A percentile compares a stretch with the other conserved stretches of the same genome.
Conservation (phyloP, 768 basidiomycete genomes). For the Kondoa malvinella region DNA sequence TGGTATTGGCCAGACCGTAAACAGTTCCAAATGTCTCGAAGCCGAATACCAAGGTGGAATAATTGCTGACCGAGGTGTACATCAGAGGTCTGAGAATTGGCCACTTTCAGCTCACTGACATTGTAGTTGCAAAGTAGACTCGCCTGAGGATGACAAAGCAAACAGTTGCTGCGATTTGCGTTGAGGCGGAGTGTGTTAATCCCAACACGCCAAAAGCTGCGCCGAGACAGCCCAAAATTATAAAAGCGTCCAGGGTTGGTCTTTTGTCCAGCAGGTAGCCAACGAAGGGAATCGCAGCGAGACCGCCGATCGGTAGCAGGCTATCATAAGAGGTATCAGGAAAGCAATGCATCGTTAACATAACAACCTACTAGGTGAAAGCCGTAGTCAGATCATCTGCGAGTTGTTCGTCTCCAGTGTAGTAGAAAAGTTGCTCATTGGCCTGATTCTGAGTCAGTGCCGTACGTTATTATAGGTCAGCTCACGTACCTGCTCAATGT, state of each 20-base stretch:
- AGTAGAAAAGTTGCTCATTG: slow-evolving; percentile 29
- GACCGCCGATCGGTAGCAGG: slow-evolving; percentile 33
- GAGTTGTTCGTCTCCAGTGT: slow-evolving; percentile 26
- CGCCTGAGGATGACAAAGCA: slow-evolving; percentile 30
- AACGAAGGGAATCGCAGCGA: slow-evolving; percentile 31
- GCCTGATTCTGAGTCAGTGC: too few species aligned
- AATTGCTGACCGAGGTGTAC: slow-evolving; percentile 29
- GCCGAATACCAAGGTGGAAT: slow-evolving; percentile 26
- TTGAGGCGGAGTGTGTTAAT: slow-evolving; percentile 22
- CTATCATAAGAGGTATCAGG: too few species aligned
- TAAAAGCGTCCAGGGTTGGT: slow-evolving; percentile 22
- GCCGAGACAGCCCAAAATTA: slow-evolving; percentile 29
- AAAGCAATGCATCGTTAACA: too few species aligned
- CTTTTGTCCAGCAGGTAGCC: slow-evolving; percentile 28
- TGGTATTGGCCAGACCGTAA: slow-evolving; percentile 32
- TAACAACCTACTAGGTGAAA: too few species aligned
- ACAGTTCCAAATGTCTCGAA: slow-evolving; percentile 34
- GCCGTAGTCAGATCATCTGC: slow-evolving; percentile 30
- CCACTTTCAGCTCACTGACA: neutral
- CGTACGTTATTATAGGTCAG: too few species aligned
- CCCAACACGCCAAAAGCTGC: slow-evolving; percentile 29
- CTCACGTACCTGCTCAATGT: slow-evolving; percentile 33
- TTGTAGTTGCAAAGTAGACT: slow-evolving; percentile 9
- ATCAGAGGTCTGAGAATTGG: slow-evolving; percentile 25
- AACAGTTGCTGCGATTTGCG: slow-evolving; percentile 30